Conservation (phyloP, 805 yeast genomes). For the Candida quercuum region DNA sequence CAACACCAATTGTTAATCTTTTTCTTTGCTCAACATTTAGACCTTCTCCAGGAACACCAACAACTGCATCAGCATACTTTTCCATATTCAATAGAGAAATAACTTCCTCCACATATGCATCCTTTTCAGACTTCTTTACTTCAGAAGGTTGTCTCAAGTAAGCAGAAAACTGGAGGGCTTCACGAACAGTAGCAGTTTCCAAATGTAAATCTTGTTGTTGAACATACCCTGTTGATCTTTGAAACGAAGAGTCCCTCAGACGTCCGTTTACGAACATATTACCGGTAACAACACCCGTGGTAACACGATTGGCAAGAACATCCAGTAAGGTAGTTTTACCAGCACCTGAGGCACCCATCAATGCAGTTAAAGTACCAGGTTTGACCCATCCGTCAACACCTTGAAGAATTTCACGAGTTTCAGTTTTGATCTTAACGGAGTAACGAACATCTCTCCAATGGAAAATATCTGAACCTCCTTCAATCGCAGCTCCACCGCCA, state of each 20-base stretch:
- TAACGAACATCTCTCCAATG: slow-evolving; percentile 71
- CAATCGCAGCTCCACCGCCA: slow-evolving; percentile 24
- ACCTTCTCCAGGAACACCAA: slow-evolving; percentile 73
- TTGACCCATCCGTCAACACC: slow-evolving; percentile 67
- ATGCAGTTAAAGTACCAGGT: slow-evolving; percentile 77
- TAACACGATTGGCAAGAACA: slow-evolving; percentile 65
- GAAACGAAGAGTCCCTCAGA: slow-evolving; percentile 57
- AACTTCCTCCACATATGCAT: slow-evolving; percentile 63
- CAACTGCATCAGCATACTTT: slow-evolving; percentile 70
- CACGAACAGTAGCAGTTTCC: slow-evolving; percentile 68
- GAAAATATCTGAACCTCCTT: slow-evolving; percentile 46
- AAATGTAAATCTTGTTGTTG: slow-evolving; percentile 80
- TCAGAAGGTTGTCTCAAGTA: slow-evolving; percentile 61
- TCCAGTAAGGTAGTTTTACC: slow-evolving; percentile 78
- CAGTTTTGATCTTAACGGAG: slow-evolving; percentile 56
- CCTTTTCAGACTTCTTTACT: slow-evolving; percentile 53
- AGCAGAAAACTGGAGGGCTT: slow-evolving; percentile 68
- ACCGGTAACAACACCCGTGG: slow-evolving; percentile 66
- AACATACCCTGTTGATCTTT: slow-evolving; percentile 73
- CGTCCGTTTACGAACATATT: slow-evolving; percentile 69
- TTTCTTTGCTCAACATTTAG: slow-evolving; percentile 65
- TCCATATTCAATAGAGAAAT: slow-evolving; percentile 64
- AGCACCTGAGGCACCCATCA: slow-evolving; percentile 87
- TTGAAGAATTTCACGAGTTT: slow-evolving; percentile 49
- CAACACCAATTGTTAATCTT: slow-evolving; percentile 66